Percentiles rank a stretch among this genome's conserved stretches.
phyloP scores from a whole-genome alignment of 176 grass and related monocot species.

The Hyparrhenia diplandra region DNA sequence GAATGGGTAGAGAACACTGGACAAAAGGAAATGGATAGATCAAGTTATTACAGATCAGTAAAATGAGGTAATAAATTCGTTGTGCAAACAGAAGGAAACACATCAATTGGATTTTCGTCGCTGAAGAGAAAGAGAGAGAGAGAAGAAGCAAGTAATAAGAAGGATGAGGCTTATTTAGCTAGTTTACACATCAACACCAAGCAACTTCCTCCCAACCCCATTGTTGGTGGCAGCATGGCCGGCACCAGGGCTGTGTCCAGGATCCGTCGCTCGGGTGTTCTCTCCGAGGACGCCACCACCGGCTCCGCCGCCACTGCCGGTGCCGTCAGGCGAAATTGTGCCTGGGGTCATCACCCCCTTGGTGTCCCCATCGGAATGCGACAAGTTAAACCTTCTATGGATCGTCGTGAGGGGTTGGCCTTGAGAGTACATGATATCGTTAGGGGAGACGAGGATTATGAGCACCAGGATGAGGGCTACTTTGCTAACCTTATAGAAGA shows the following conservation, averaged over 20 bases:
- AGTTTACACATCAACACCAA: not conserved
- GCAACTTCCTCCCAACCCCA: conserved; percentile 31
- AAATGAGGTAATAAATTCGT: too few species aligned
- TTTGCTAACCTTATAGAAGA: conserved; percentile 22
- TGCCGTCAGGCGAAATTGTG: not conserved
- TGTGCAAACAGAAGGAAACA: not conserved
- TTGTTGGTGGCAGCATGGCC: conserved; percentile 30
- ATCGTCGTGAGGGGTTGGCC: not conserved
- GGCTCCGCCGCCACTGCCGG: not conserved
- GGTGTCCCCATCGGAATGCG: not conserved
- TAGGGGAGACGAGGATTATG: conserved; percentile 4
- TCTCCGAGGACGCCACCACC: not conserved
- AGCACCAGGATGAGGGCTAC: not conserved
- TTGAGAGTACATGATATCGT: not conserved
- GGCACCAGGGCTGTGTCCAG: conserved; percentile 27
- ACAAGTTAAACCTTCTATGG: not conserved
- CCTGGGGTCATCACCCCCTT: not conserved
- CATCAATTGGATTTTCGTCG: not conserved
- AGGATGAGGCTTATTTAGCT: not conserved
- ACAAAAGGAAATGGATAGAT: not conserved
- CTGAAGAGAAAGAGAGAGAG: too few species aligned
- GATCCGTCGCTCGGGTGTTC: conserved; percentile 21
- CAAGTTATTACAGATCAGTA: not conserved
- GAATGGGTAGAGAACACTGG: not conserved
- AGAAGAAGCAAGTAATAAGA: not conserved